A percentile compares a stretch with the other conserved stretches of the same genome.
Conservation (phyloP, 371 early-diverging fungal genomes). For the Cokeromyces recurvatus region DNA sequence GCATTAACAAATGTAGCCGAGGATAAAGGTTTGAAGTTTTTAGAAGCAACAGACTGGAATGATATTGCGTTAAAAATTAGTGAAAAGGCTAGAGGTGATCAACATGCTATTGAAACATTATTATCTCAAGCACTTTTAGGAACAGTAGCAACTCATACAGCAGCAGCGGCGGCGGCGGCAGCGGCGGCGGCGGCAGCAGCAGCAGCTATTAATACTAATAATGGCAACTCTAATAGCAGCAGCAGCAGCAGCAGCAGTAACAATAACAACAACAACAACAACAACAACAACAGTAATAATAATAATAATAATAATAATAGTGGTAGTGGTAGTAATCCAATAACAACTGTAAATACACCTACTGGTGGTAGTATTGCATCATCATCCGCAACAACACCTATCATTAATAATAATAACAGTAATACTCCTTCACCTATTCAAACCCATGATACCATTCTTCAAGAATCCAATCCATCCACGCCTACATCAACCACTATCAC, state of each 20-base stretch:
- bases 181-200: no score
- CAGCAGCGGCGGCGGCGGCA: background rate
- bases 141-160: constrained; percentile 5
- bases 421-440: background rate
- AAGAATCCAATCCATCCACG: background rate
- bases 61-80: constrained; percentile 40
- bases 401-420: constrained; percentile 2
- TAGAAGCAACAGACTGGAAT: constrained; percentile 30
- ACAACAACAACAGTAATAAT: no score
- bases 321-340: no score
- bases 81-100: constrained; percentile 38
- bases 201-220: no score
- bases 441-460: background rate
- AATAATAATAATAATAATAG: no score
- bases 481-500: no score
- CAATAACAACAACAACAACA: no score
- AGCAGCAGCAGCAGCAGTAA: no score
- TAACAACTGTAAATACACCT: background rate
- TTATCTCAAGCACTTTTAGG: constrained; percentile 36
- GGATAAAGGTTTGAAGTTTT: constrained; percentile 20
- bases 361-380: background rate
- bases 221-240: no score
- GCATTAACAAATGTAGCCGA: background rate
- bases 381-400: constrained; percentile 8
- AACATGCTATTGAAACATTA: constrained; percentile 38